A percentile compares a stretch with the other conserved stretches of the same genome.
phyloP scores from a whole-genome alignment of 2,329 filamentous ascomycete genomes.

The Cytospora chrysosperma region DNA sequence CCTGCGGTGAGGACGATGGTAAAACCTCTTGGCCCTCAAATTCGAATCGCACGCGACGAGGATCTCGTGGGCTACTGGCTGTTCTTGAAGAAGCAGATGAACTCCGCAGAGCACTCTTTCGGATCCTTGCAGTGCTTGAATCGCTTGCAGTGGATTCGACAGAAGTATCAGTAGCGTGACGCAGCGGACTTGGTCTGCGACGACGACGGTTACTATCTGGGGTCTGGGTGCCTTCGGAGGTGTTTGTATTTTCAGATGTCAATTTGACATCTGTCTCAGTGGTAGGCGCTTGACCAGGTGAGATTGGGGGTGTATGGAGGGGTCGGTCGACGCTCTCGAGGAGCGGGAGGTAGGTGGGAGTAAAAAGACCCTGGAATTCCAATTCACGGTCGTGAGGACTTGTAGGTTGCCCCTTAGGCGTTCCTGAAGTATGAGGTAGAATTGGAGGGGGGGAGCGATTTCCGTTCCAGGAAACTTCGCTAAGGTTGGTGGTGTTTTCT shows the following conservation, averaged over 20 bases:
- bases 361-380: constrained; percentile 63
- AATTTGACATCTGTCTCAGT: constrained; percentile 21
- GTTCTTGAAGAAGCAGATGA: constrained; percentile 51
- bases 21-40: constrained; percentile 60
- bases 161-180: constrained; percentile 49
- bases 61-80: constrained; percentile 38
- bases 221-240: constrained; percentile 8
- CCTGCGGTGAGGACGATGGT: constrained; percentile 56
- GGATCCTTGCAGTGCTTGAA: constrained; percentile 37
- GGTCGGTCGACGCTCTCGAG: constrained; percentile 47
- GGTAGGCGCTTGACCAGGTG: constrained; percentile 22
- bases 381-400: constrained; percentile 55
- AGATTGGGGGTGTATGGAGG: constrained; percentile 26
- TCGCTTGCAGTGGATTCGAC: constrained; percentile 54
- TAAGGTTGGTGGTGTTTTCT: constrained; percentile 18
- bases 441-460: constrained; percentile 40
- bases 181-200: constrained; percentile 32
- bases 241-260: constrained; percentile 13
- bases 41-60: constrained; percentile 63
- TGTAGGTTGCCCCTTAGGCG: constrained; percentile 38
- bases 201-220: constrained; percentile 7
- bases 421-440: constrained; percentile 40
- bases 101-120: constrained; percentile 58
- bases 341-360: constrained; percentile 60
- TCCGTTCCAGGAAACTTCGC: constrained; percentile 13